A percentile compares a stretch with the other conserved stretches of the same genome.
Conservation (phyloP, 495 filamentous ascomycete species). For the Emericellopsis terricola region DNA sequence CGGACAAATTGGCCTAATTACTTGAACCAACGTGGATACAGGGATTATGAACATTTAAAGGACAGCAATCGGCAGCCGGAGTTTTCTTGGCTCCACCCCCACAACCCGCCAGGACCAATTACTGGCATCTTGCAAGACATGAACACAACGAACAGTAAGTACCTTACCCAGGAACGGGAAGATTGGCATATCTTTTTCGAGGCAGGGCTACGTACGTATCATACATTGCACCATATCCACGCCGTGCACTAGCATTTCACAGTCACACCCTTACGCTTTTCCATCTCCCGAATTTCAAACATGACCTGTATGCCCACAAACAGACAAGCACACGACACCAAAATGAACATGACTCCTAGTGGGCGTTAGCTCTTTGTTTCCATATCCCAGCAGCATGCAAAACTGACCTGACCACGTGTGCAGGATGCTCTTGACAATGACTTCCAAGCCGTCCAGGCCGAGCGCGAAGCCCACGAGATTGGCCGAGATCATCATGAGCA, state of each 20-base stretch:
- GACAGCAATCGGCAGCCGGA: too few species aligned
- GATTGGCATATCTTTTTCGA: too few species aligned
- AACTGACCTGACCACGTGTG: conserved; percentile 47
- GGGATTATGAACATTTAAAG: too few species aligned
- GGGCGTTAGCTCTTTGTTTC: too few species aligned
- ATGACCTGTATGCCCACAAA: conserved; percentile 87
- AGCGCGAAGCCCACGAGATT: conserved; percentile 92
- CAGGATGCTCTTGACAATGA: conserved; percentile 54
- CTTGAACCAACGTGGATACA: too few species aligned
- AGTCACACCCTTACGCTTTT: conserved; percentile 63
- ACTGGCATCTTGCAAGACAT: too few species aligned
- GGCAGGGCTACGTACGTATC: background rate
- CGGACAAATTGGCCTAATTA: too few species aligned
- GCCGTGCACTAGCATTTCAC: conserved; percentile 50
- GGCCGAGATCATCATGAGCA: conserved; percentile 90
- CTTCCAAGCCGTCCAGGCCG: conserved; percentile 71
- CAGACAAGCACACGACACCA: conserved; percentile 45
- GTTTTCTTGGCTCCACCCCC: too few species aligned
- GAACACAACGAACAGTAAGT: too few species aligned
- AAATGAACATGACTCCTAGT: conserved; percentile 57
- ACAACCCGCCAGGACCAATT: too few species aligned
- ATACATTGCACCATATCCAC: background rate
- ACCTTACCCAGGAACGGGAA: too few species aligned
- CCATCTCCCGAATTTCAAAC: conserved; percentile 84
- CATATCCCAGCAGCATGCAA: background rate